Evolutionary conservation across 2,329 filamentous ascomycete genomes (phyloP), one percentile per base, ranked within the genome.

Genomic region (Fusarium globosum): DNA sequence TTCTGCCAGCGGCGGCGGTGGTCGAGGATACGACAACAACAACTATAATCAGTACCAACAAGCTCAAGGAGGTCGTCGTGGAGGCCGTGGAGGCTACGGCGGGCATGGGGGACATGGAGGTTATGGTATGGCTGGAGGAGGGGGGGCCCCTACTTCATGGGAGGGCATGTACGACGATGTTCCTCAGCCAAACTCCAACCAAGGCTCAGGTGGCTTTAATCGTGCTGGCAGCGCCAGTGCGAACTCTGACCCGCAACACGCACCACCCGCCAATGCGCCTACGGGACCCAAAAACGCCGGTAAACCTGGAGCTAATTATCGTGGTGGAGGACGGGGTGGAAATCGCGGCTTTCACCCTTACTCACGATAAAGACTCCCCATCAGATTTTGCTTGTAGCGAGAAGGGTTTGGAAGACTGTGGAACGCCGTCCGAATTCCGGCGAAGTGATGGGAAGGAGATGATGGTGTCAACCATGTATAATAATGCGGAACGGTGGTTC

Each of bases 151-250:
- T n/a, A 94, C 93, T 30, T 95, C 92, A 45, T 98, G 95, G 95
- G 96, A 98, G 82, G 96, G 96, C 79, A 97, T 97, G 95, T 98
- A 98, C 82, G 96, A 98, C 80, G 96, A 98, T 81, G 94, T 95
- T 4, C 95, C 95, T 21, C 94, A 96, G 80, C 94, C 94, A 10
- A 91, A 92, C 76, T 88, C 91, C 75, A 86, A 84, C 76, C 82
- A 82, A 64, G 75, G 78, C 26, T 53, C 66, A 30, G 76, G 76
- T n/a, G 85, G 86, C 73, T 85, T 84, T 66, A 76, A 79, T 38
- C 82, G 82, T 33, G 76, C 83, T 79, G 83, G 82, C 75, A 82
- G 83, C 78, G 82, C 82, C 65, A 84, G 82, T 65, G 83, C 81
- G 42, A 83, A 81, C 57, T 80, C 83, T 45, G 80, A 83, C 49